phyloP scores from a whole-genome alignment of 352 stramenopile genomes.

The Phytopythium sindhum region DNA sequence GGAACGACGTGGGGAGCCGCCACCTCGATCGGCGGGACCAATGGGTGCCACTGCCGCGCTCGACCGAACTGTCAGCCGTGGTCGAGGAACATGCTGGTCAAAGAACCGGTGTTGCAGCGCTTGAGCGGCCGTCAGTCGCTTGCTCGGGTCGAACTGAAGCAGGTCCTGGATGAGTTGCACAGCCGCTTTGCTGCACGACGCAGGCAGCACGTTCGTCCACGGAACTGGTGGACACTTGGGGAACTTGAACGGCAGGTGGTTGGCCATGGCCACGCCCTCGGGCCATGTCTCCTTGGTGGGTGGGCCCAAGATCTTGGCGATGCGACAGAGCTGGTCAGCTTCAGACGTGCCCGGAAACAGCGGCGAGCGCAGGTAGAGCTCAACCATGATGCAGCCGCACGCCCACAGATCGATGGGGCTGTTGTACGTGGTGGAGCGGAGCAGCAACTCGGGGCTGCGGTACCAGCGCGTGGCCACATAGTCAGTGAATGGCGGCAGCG shows the following conservation, averaged over 20 bases:
- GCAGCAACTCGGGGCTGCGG: constrained; percentile 63
- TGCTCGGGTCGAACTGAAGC: constrained; percentile 90
- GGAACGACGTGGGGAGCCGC: constrained; percentile 15
- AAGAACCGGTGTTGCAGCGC: constrained; percentile 95
- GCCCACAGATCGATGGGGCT: constrained; percentile 82
- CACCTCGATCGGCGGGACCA: constrained; percentile 8
- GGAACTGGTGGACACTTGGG: constrained; percentile 80
- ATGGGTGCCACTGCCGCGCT: neutral
- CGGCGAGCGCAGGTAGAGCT: constrained; percentile 66
- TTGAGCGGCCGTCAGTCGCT: constrained; percentile 83
- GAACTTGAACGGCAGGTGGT: constrained; percentile 91
- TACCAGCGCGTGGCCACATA: constrained; percentile 83
- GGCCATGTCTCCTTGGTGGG: constrained; percentile 89
- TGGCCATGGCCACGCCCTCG: constrained; percentile 85
- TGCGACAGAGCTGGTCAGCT: constrained; percentile 95
- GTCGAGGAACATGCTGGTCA: constrained; percentile 48
- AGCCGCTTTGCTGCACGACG: constrained; percentile 54
- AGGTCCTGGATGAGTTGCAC: constrained; percentile 88
- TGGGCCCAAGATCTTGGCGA: constrained; percentile 90
- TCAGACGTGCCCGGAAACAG: constrained; percentile 89
- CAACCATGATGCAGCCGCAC: constrained; percentile 79
- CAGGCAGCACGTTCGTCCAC: constrained; percentile 69
- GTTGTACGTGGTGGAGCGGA: constrained; percentile 71
- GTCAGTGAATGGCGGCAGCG: constrained; percentile 62
- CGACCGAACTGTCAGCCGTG: constrained; percentile 21